These are phyloP conservation scores for Westerdykella sp. DNA, from an alignment of 2,329 filamentous ascomycete species.

Conservation along the genomic window DNA sequence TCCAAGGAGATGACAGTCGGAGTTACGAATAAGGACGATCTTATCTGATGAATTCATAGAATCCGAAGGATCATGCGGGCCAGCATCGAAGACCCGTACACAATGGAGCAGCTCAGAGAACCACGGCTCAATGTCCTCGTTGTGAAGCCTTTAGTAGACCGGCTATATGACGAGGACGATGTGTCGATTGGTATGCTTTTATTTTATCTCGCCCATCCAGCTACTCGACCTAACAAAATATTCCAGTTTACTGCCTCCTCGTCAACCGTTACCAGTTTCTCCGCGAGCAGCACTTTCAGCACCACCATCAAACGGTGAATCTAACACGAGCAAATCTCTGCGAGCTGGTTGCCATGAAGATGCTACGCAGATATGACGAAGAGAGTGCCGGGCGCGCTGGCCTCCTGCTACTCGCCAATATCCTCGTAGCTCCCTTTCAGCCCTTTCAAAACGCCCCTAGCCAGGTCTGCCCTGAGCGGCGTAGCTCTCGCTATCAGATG, in stretches of 20 bases:
- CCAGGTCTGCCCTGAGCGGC: slow-evolving; percentile 55
- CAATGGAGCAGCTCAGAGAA: slow-evolving; percentile 69
- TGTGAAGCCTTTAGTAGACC: slow-evolving; percentile 75
- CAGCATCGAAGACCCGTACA: slow-evolving; percentile 57
- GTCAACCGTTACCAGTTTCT: slow-evolving; percentile 78
- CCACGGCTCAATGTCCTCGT: slow-evolving; percentile 76
- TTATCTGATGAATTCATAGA: slow-evolving; percentile 13
- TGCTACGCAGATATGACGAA: slow-evolving; percentile 72
- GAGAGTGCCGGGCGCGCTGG: slow-evolving; percentile 65
- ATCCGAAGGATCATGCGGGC: slow-evolving; percentile 44
- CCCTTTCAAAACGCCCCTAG: slow-evolving; percentile 77
- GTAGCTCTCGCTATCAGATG: slow-evolving; percentile 42
- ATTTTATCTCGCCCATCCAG: not conserved
- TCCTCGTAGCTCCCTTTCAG: slow-evolving; percentile 76
- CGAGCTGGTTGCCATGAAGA: slow-evolving; percentile 71
- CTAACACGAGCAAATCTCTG: slow-evolving; percentile 71
- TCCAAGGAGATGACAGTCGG: not conserved
- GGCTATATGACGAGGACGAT: slow-evolving; percentile 71
- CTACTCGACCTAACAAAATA: slow-evolving; percentile 1
- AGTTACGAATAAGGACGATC: not conserved
- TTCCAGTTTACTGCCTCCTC: slow-evolving; percentile 69
- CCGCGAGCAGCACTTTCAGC: slow-evolving; percentile 67
- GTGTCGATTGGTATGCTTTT: slow-evolving; percentile 60
- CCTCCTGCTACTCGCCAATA: slow-evolving; percentile 67
- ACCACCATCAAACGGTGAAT: slow-evolving; percentile 75